Percentiles rank a stretch among this genome's conserved stretches.
These are phyloP conservation scores for Tricholoma bakamatsutake DNA, from an alignment of 768 basidiomycete genomes.

Conservation along the genomic window DNA sequence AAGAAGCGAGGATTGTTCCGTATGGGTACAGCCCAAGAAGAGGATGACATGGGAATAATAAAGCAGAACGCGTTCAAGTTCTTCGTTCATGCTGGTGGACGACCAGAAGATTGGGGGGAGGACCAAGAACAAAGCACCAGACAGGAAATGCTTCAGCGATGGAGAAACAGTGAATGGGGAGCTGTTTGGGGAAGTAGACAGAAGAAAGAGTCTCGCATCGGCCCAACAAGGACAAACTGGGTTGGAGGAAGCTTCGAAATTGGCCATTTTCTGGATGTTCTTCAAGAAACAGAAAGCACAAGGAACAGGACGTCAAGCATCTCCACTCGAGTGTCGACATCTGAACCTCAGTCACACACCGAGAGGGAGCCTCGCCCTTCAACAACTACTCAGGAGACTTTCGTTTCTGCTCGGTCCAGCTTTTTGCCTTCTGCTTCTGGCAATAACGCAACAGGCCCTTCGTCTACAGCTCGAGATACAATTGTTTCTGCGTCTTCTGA, in stretches of 20 bases:
- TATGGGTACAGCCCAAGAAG: conserved; percentile 20
- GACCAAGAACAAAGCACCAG: conserved; percentile 41
- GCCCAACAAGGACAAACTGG: conserved; percentile 36
- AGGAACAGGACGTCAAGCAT: conserved; percentile 9
- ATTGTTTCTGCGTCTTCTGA: conserved; percentile 22
- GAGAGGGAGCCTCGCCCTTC: background rate
- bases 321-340: conserved; percentile 2
- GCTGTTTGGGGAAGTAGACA: conserved; percentile 34
- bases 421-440: conserved; percentile 1
- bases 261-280: conserved; percentile 61
- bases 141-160: conserved; percentile 53
- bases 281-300: conserved; percentile 29
- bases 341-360: background rate
- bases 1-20: conserved; percentile 21
- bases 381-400: background rate
- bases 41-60: conserved; percentile 40
- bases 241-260: conserved; percentile 74
- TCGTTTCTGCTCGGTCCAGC: background rate
- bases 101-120: conserved; percentile 61
- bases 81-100: conserved; percentile 61
- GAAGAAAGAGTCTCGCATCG: conserved; percentile 20
- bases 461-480: conserved; percentile 14
- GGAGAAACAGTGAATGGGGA: conserved; percentile 69
- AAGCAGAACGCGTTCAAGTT: conserved; percentile 57
- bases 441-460: background rate